Evolutionary conservation across 495 filamentous ascomycete species (phyloP).

Genomic region (Acidiella bohemica): DNA sequence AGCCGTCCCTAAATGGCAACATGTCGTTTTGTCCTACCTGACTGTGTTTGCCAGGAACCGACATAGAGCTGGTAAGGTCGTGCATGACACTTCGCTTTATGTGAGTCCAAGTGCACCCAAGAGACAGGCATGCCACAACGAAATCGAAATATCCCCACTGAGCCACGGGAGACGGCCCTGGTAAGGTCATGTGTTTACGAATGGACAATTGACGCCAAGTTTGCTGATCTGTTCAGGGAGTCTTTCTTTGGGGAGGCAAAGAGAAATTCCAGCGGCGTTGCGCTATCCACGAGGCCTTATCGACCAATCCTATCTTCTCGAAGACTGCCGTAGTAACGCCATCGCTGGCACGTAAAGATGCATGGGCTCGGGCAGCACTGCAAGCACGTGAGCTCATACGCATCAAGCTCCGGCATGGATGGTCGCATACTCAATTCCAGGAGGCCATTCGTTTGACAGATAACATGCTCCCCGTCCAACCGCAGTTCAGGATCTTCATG

Average conservation of each 20-base stretch:
- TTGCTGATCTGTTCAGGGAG: constrained; percentile 7
- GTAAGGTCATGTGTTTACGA: no score
- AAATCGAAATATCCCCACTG: constrained; percentile 4
- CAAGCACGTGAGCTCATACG: constrained; percentile 13
- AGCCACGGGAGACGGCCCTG: constrained; percentile 3
- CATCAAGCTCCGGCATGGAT: constrained; percentile 9
- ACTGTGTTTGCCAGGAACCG: no score
- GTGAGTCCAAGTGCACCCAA: no score
- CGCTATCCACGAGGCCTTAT: constrained; percentile 5
- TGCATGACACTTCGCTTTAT: no score
- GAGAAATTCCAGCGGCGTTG: constrained; percentile 8
- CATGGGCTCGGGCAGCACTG: constrained; percentile 5
- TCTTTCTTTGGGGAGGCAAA: constrained; percentile 10
- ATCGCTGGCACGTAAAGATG: constrained; percentile 13
- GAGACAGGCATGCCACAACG: no score
- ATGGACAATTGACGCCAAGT: no score
- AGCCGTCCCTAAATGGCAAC: no score
- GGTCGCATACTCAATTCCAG: constrained; percentile 9
- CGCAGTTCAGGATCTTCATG: constrained; percentile 13
- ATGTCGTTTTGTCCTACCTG: no score
- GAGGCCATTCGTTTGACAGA: constrained; percentile 11
- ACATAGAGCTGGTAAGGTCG: no score
- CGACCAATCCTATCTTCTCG: constrained; percentile 11
- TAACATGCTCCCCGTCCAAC: constrained; percentile 14
- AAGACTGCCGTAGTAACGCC: constrained; percentile 6